Evolutionary conservation across 2,329 filamentous ascomycete species (phyloP).

Genomic region (Chrysosphaeria jannelii): DNA sequence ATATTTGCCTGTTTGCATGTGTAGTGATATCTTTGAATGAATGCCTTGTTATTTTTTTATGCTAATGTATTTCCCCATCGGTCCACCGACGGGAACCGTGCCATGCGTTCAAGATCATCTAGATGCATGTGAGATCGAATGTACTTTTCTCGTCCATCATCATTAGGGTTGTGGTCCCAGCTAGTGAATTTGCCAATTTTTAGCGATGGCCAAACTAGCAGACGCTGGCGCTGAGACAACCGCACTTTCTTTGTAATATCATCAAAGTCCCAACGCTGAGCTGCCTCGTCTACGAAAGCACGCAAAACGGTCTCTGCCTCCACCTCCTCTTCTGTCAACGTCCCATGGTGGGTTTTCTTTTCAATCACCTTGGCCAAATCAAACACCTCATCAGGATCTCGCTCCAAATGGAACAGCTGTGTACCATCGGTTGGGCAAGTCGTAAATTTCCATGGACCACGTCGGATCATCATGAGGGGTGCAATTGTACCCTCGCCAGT

Average conservation of each 20-base stretch:
- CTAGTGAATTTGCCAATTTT: slow-evolving; percentile 44
- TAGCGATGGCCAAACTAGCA: slow-evolving; percentile 53
- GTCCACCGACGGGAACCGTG: slow-evolving; percentile 39
- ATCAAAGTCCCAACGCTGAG: slow-evolving; percentile 52
- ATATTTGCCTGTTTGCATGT: too few relatives aligned
- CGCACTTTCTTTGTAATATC: slow-evolving; percentile 47
- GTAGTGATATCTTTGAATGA: too few relatives aligned
- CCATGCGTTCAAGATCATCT: slow-evolving; percentile 49
- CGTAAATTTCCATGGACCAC: slow-evolving; percentile 73
- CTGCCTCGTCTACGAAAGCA: slow-evolving; percentile 44
- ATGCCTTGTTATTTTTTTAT: too few relatives aligned
- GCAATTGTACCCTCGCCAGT: slow-evolving; percentile 76
- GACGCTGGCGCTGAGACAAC: slow-evolving; percentile 46
- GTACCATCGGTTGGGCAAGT: slow-evolving; percentile 59
- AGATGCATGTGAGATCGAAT: slow-evolving; percentile 61
- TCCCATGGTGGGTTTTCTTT: slow-evolving; percentile 6
- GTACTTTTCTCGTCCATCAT: slow-evolving; percentile 43
- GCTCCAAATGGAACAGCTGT: slow-evolving; percentile 52
- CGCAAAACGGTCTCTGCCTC: slow-evolving; percentile 20
- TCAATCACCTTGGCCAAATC: slow-evolving; percentile 27
- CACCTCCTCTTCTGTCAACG: slow-evolving; percentile 12
- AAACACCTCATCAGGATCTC: slow-evolving; percentile 46
- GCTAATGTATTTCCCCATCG: too few relatives aligned
- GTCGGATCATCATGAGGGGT: slow-evolving; percentile 80
- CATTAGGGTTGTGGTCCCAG: slow-evolving; percentile 62